Conservation (phyloP, 1,139 yeast genomes). For the Blastobotrys raffinosifermentans region DNA sequence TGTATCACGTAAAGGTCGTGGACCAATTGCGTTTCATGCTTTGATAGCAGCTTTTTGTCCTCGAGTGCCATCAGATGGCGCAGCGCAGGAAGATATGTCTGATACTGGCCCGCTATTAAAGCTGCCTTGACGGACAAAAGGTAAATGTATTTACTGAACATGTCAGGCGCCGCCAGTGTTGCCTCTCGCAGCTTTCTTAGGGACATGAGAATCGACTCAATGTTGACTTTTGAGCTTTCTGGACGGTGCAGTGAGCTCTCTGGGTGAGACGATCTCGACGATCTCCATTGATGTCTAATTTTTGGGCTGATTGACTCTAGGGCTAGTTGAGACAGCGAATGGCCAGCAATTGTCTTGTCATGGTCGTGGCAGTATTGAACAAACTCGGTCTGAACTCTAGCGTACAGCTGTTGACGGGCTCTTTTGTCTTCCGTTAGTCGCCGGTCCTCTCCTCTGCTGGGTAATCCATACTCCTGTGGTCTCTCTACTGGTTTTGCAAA, state of each 20-base stretch:
- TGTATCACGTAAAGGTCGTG: neutral
- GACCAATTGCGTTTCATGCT: neutral
- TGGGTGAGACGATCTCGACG: neutral
- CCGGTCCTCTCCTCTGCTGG: conserved; percentile 22
- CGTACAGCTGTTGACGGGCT: conserved; percentile 2
- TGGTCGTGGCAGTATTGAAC: conserved; percentile 4
- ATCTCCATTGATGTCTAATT: neutral
- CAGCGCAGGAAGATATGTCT: conserved; percentile 17
- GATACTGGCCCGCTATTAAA: conserved; percentile 14
- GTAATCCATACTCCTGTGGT: conserved; percentile 17
- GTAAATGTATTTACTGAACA: conserved; percentile 15
- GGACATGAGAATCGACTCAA: conserved; percentile 18
- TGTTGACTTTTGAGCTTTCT: neutral
- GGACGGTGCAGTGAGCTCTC: neutral
- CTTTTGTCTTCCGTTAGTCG: neutral
- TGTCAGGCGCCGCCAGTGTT: conserved; percentile 11
- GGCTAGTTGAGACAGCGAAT: too few relatives aligned
- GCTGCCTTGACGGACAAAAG: conserved; percentile 19
- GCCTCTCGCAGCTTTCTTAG: conserved; percentile 22
- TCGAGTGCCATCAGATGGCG: conserved; percentile 14
- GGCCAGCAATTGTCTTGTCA: conserved; percentile 2
- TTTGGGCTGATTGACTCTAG: neutral
- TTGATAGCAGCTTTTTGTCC: conserved; percentile 9
- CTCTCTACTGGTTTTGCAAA: conserved; percentile 6
- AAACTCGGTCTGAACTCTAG: conserved; percentile 1